A percentile compares a stretch with the other conserved stretches of the same genome.
Evolutionary conservation across 257 asterid genomes (phyloP).

Genomic region (Solanum tarijense): DNA sequence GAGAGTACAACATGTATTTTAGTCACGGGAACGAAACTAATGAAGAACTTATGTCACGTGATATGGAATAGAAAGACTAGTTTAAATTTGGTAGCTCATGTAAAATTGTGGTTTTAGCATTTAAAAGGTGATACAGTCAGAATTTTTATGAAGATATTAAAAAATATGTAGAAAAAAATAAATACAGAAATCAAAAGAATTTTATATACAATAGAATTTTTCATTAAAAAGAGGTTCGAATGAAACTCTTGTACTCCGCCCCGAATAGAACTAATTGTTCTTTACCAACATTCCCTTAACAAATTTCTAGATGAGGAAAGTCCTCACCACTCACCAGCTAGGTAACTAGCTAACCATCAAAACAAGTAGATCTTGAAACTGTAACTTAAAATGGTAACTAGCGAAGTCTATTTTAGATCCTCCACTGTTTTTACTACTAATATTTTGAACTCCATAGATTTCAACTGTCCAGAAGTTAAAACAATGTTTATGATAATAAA

Average conservation of each 20-base stretch:
- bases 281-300: background rate
- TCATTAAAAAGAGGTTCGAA: too few species aligned
- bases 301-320: background rate
- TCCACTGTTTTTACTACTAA: background rate
- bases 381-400: background rate
- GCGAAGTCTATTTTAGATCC: background rate
- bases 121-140: accelerated
- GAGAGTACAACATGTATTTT: background rate
- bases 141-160: accelerated
- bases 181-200: too few species aligned
- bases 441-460: background rate
- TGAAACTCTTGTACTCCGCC: background rate
- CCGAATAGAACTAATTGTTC: background rate
- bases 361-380: background rate
- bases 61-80: background rate
- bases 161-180: too few species aligned
- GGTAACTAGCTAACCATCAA: background rate
- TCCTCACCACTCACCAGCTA: background rate
- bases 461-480: background rate
- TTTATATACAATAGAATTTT: too few species aligned
- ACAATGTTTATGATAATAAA: background rate
- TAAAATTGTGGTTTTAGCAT: too few species aligned
- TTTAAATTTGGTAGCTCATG: background rate
- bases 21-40: background rate
- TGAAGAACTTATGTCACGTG: background rate